phyloP scores from a whole-genome alignment of 768 basidiomycete genomes.

The Erythrobasidium yunnanense region DNA sequence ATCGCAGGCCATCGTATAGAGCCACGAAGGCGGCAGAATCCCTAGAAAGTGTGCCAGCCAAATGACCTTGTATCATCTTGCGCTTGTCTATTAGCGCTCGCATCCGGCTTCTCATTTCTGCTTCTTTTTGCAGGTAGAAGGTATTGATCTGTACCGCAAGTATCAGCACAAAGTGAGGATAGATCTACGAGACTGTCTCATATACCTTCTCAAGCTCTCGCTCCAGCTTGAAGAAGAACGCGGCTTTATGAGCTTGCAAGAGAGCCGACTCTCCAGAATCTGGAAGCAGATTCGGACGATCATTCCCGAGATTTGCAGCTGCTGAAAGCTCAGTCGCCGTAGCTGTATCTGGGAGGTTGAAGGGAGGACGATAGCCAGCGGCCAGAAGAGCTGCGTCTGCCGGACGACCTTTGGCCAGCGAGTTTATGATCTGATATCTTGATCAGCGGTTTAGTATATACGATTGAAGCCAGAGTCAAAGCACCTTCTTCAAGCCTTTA shows the following conservation, averaged over 20 bases:
- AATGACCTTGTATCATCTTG: conserved; percentile 64
- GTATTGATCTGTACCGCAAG: conserved; percentile 65
- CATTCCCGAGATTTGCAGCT: background rate
- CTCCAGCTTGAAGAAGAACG: conserved; percentile 98
- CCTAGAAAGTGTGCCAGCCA: conserved; percentile 48
- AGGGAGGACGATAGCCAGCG: conserved; percentile 49
- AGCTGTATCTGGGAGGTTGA: conserved; percentile 22
- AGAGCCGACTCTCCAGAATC: conserved; percentile 53
- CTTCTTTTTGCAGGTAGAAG: conserved; percentile 95
- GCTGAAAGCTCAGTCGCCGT: background rate
- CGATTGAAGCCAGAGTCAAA: background rate
- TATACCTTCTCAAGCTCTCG: conserved; percentile 89
- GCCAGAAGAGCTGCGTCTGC: conserved; percentile 82
- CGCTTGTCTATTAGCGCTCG: conserved; percentile 89
- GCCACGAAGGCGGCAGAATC: conserved; percentile 45
- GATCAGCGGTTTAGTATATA: background rate
- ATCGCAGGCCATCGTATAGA: conserved; percentile 87
- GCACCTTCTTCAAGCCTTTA: conserved; percentile 70
- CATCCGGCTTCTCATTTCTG: conserved; percentile 79
- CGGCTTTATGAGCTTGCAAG: conserved; percentile 88
- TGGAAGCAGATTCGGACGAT: conserved; percentile 37
- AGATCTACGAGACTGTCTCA: background rate
- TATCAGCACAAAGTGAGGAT: conserved; percentile 2
- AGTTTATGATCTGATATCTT: conserved; percentile 75
- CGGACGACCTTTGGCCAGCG: conserved; percentile 75